Conservation (phyloP, 2,329 filamentous ascomycete genomes). For the Akanthomyces muscarius region DNA sequence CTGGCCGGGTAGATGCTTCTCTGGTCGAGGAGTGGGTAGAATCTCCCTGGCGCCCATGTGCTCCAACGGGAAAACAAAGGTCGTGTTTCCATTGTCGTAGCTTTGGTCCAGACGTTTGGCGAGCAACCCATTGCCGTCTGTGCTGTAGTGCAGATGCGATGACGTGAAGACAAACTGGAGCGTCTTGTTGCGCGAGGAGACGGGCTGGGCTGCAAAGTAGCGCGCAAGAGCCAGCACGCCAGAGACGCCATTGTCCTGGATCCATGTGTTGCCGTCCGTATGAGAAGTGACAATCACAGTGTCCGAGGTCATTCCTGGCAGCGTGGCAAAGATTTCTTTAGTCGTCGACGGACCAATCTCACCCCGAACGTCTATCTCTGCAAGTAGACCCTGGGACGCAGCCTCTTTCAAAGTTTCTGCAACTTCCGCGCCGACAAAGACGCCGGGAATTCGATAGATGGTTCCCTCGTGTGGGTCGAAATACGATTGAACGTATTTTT, state of each 20-base stretch:
- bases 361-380: not conserved
- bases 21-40: not conserved
- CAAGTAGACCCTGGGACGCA: not conserved
- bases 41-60: not conserved
- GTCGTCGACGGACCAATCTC: not conserved
- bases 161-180: slow-evolving; percentile 5
- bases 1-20: not conserved
- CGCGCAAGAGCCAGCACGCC: slow-evolving; percentile 4
- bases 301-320: not conserved
- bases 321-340: slow-evolving; percentile 1
- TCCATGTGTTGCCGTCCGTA: slow-evolving; percentile 7
- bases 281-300: not conserved
- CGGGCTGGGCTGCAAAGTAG: slow-evolving; percentile 4
- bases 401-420: not conserved
- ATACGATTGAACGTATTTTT: not conserved
- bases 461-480: not conserved
- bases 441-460: not conserved
- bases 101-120: not conserved
- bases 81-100: not conserved
- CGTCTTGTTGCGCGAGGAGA: slow-evolving; percentile 2
- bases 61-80: not conserved
- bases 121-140: not conserved
- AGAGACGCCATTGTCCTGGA: slow-evolving; percentile 7
- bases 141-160: slow-evolving; percentile 7
- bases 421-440: not conserved